Percentiles rank a stretch among this genome's conserved stretches.
Evolutionary conservation across 2,329 filamentous ascomycete genomes (phyloP).

Genomic region (Seiridium cupressi): DNA sequence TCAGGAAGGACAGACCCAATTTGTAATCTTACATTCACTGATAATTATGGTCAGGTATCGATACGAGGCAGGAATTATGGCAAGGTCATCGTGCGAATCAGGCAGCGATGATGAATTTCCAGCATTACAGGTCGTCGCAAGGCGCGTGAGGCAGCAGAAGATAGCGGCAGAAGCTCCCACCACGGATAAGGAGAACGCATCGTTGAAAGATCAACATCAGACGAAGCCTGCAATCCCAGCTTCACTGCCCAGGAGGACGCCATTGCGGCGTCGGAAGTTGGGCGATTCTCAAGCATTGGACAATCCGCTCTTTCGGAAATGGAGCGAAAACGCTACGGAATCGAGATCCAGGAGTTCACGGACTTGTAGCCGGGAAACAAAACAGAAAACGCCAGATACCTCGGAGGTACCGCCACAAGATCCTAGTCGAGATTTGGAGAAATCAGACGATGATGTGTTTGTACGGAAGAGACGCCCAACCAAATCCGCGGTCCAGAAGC

Average conservation of each 20-base stretch:
- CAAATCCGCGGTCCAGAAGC: not conserved
- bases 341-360: conserved; percentile 11
- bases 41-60: conserved; percentile 10
- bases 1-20: not conserved
- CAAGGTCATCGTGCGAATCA: conserved; percentile 15
- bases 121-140: conserved; percentile 31
- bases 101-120: conserved; percentile 40
- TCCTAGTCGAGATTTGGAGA: not conserved
- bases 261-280: conserved; percentile 26
- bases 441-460: conserved; percentile 5
- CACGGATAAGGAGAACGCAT: conserved; percentile 3
- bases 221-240: not conserved
- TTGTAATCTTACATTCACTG: not conserved
- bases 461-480: conserved; percentile 2
- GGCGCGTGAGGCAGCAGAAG: conserved; percentile 16
- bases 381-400: not conserved
- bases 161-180: not conserved
- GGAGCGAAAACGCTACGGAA: conserved; percentile 11
- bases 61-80: conserved; percentile 4
- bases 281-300: conserved; percentile 21
- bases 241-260: conserved; percentile 17
- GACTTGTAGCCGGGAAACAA: conserved; percentile 9
- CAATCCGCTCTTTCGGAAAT: conserved; percentile 24
- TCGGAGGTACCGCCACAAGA: not conserved
- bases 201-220: not conserved